A percentile compares a stretch with the other conserved stretches of the same genome.
phyloP scores from a whole-genome alignment of 75 land plant species.

The Sequoiadendron giganteum region DNA sequence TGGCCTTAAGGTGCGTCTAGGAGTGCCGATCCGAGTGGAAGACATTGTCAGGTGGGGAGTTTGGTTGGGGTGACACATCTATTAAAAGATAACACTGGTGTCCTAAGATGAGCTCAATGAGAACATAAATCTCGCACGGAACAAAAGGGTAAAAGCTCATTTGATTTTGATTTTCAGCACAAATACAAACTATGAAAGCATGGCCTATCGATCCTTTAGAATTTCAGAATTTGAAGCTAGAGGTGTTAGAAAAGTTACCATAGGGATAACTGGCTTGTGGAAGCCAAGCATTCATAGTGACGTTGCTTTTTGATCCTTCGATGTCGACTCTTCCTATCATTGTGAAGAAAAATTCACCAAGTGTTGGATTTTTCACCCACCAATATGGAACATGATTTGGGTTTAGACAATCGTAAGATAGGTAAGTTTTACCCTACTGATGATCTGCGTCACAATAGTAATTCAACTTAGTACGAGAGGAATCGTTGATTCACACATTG shows the following conservation, averaged over 20 bases:
- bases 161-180: conserved; percentile 22
- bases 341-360: conserved; percentile 35
- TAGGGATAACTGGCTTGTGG: conserved; percentile 13
- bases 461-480: background rate
- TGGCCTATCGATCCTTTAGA: conserved; percentile 61
- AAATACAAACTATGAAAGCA: conserved; percentile 46
- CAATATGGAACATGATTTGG: conserved; percentile 34
- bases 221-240: conserved; percentile 7
- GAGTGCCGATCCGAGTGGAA: too few species aligned
- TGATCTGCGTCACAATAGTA: conserved; percentile 13
- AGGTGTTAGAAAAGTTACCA: too few species aligned
- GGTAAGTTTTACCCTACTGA: conserved; percentile 43
- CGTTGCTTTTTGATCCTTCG: conserved; percentile 32
- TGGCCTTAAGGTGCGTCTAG: too few species aligned
- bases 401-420: conserved; percentile 34
- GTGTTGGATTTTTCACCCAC: conserved; percentile 45
- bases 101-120: too few species aligned
- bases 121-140: too few species aligned
- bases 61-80: too few species aligned
- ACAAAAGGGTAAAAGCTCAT: too few species aligned
- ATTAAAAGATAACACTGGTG: too few species aligned
- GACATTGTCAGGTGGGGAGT: too few species aligned
- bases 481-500: too few species aligned
- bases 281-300: conserved; percentile 35
- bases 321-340: conserved; percentile 38